Evolutionary conservation across 2,329 filamentous ascomycete genomes (phyloP).

Genomic region (Exophiala sideris): DNA sequence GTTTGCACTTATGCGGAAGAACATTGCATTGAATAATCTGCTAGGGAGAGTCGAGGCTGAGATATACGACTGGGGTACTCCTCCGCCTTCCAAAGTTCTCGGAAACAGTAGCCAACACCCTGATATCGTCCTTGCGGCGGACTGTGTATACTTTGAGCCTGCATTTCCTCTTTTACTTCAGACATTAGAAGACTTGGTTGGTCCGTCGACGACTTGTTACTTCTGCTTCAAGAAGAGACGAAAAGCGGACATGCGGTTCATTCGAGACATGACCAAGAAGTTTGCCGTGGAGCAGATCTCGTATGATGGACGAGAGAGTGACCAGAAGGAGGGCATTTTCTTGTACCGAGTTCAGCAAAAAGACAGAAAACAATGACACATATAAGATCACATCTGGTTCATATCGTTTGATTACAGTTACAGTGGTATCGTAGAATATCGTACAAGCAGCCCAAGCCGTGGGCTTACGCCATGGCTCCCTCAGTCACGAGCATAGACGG

Average conservation of each 20-base stretch:
- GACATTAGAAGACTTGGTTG: conserved; percentile 72
- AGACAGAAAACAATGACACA: conserved; percentile 2
- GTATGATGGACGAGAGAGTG: conserved; percentile 54
- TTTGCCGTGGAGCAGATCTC: conserved; percentile 62
- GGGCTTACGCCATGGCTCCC: too few relatives aligned
- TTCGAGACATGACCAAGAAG: conserved; percentile 65
- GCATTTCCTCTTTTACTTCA: conserved; percentile 82
- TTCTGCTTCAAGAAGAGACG: conserved; percentile 96
- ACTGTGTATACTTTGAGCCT: conserved; percentile 96
- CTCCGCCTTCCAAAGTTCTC: conserved; percentile 31
- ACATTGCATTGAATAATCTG: conserved; percentile 77
- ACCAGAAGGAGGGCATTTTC: conserved; percentile 57
- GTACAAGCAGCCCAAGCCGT: background rate
- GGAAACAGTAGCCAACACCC: conserved; percentile 45
- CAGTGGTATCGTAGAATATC: conserved; percentile 11
- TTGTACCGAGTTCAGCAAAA: conserved; percentile 44
- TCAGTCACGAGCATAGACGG: too few relatives aligned
- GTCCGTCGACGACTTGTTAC: conserved; percentile 63
- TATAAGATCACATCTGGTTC: background rate
- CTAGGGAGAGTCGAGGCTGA: conserved; percentile 60
- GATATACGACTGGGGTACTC: conserved; percentile 72
- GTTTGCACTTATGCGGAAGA: conserved; percentile 79
- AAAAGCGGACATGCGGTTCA: conserved; percentile 72
- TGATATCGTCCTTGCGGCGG: conserved; percentile 84
- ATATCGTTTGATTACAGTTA: background rate